Evolutionary conservation across 495 filamentous ascomycete genomes (phyloP).

Genomic region (Penicillium dipodomyicola): DNA sequence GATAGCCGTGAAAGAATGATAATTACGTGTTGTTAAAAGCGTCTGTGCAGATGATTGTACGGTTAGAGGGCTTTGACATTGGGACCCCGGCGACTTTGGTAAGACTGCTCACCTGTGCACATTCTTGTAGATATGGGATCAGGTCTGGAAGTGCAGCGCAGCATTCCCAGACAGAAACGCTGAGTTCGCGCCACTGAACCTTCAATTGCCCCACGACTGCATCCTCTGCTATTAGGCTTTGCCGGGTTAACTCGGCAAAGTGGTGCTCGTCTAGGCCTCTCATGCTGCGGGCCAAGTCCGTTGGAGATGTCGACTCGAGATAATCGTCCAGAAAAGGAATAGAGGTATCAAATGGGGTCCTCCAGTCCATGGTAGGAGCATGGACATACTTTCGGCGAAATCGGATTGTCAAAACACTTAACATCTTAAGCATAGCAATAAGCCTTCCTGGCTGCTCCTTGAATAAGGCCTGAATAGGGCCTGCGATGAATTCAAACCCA

Average conservation of each 20-base stretch:
- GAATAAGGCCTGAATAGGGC: constrained; percentile 41
- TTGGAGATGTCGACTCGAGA: constrained; percentile 29
- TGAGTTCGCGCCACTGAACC: constrained; percentile 32
- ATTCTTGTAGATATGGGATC: constrained; percentile 35
- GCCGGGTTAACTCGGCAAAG: constrained; percentile 29
- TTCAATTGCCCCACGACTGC: constrained; percentile 19
- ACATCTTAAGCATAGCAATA: constrained; percentile 34
- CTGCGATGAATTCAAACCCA: constrained; percentile 41
- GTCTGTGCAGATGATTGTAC: constrained; percentile 16
- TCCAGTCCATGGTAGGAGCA: constrained; percentile 37
- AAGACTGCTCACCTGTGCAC: constrained; percentile 30
- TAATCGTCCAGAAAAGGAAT: constrained; percentile 37
- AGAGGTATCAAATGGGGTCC: constrained; percentile 29
- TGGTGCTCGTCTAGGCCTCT: constrained; percentile 28
- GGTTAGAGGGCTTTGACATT: constrained; percentile 9
- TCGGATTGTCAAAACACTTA: constrained; percentile 35
- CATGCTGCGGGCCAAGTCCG: constrained; percentile 33
- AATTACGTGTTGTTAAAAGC: constrained; percentile 29
- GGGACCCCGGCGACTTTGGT: neutral
- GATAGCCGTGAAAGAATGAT: constrained; percentile 40
- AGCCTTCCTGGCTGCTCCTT: constrained; percentile 32
- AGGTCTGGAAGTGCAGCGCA: constrained; percentile 40
- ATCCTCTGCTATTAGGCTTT: constrained; percentile 24
- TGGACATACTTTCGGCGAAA: constrained; percentile 40
- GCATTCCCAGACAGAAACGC: constrained; percentile 41